These are phyloP conservation scores for Pestalotiopsis sp. DNA, from an alignment of 2,329 filamentous ascomycete species.

Conservation along the genomic window DNA sequence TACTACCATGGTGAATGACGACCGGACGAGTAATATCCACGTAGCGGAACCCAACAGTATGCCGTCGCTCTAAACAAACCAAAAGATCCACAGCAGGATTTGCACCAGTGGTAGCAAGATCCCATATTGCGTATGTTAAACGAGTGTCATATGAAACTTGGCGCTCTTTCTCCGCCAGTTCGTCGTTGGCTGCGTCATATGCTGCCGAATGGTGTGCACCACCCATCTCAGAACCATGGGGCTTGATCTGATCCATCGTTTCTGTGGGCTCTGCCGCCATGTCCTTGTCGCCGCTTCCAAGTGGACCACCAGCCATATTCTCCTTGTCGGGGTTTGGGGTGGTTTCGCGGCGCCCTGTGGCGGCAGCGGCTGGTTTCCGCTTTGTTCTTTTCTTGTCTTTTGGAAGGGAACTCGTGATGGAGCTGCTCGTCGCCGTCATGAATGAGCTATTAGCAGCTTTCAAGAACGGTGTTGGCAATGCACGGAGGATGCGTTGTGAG, in stretches of 20 bases:
- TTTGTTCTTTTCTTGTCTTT: slow-evolving; percentile 64
- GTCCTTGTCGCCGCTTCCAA: slow-evolving; percentile 27
- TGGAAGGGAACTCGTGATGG: slow-evolving; percentile 77
- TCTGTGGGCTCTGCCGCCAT: slow-evolving; percentile 39
- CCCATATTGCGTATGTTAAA: slow-evolving; percentile 93
- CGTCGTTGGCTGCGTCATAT: slow-evolving; percentile 59
- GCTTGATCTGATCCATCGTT: slow-evolving; percentile 51
- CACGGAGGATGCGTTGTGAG: slow-evolving; percentile 86
- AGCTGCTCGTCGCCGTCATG: slow-evolving; percentile 88
- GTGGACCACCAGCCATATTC: slow-evolving; percentile 35
- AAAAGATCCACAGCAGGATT: slow-evolving; percentile 94
- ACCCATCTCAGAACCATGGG: slow-evolving; percentile 24
- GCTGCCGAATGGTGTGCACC: slow-evolving; percentile 29
- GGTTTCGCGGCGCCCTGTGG: slow-evolving; percentile 34
- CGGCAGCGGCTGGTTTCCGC: slow-evolving; percentile 52
- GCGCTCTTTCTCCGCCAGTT: slow-evolving; percentile 70
- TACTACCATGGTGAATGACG: slow-evolving; percentile 90
- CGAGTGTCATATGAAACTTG: slow-evolving; percentile 79
- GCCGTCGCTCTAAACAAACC: slow-evolving; percentile 87
- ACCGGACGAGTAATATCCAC: slow-evolving; percentile 92
- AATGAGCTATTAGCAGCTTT: slow-evolving; percentile 96
- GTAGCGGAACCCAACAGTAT: slow-evolving; percentile 93
- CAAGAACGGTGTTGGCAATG: slow-evolving; percentile 85
- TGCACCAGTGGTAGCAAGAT: slow-evolving; percentile 83
- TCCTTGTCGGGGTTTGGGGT: slow-evolving; percentile 52